Conservation (phyloP, 2,329 filamentous ascomycete genomes). For the Claviceps sp. region DNA sequence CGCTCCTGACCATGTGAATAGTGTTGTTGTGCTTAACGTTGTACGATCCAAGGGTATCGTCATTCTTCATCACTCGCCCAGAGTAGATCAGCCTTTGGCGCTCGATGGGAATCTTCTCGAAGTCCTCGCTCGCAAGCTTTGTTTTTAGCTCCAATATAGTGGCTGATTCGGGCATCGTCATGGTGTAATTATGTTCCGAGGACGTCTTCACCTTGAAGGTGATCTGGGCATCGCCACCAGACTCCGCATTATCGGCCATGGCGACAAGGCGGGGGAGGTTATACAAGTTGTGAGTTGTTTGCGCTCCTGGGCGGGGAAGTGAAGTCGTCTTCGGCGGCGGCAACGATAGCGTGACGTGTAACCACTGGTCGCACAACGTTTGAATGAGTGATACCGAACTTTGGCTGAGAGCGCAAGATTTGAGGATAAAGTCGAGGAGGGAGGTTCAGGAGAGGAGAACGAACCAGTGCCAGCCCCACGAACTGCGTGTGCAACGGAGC, state of each 20-base stretch:
- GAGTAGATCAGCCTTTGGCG: constrained; percentile 95
- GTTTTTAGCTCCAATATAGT: constrained; percentile 78
- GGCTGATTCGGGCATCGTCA: constrained; percentile 66
- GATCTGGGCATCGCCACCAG: constrained; percentile 57
- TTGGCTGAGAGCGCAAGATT: too few relatives aligned
- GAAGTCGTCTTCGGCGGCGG: neutral
- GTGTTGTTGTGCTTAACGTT: constrained; percentile 96
- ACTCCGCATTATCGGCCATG: constrained; percentile 54
- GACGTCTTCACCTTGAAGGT: constrained; percentile 98
- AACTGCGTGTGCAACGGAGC: neutral
- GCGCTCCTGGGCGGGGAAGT: neutral
- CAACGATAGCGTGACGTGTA: neutral
- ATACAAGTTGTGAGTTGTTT: neutral
- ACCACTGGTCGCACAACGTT: neutral
- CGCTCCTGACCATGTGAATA: constrained; percentile 91
- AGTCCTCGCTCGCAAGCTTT: constrained; percentile 69
- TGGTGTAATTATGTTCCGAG: constrained; percentile 69
- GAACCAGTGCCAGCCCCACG: neutral
- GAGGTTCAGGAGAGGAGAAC: neutral
- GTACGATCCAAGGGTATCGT: constrained; percentile 69
- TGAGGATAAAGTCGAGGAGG: neutral
- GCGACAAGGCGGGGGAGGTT: constrained; percentile 7
- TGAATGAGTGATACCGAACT: neutral
- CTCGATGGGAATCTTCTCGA: constrained; percentile 75
- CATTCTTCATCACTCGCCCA: constrained; percentile 90